These are phyloP conservation scores for Colletotrichum kahawae DNA, from an alignment of 2,329 filamentous ascomycete genomes.

Conservation along the genomic window DNA sequence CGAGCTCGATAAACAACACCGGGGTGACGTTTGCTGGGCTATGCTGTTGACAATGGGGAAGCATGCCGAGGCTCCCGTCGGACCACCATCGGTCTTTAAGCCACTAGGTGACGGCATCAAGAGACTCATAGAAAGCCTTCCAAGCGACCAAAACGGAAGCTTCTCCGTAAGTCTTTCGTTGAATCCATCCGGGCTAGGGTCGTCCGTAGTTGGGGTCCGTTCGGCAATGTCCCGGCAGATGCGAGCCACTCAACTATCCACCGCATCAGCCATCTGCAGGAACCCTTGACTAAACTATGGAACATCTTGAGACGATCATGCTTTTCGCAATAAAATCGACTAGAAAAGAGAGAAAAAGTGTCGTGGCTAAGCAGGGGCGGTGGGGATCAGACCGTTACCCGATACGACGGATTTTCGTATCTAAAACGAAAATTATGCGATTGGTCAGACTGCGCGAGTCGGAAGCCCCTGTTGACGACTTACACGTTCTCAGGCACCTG, in stretches of 20 bases:
- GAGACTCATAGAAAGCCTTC: background rate
- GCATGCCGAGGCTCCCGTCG: background rate
- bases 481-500: background rate
- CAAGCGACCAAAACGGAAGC: background rate
- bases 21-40: background rate
- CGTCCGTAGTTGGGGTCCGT: background rate
- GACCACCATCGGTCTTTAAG: background rate
- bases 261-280: background rate
- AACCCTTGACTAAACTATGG: background rate
- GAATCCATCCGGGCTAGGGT: background rate
- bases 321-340: background rate
- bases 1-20: background rate
- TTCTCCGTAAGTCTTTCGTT: background rate
- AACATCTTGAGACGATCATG: background rate
- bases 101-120: background rate
- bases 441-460: background rate
- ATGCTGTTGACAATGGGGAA: background rate
- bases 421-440: background rate
- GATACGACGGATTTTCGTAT: background rate
- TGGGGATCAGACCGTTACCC: background rate
- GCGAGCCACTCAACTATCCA: background rate
- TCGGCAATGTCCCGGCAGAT: background rate
- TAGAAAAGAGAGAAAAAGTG: background rate
- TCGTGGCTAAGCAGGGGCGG: background rate
- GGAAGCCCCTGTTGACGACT: background rate